Percentiles rank a stretch among this genome's conserved stretches.
Evolutionary conservation across 108 stramenopile genomes (phyloP).

Genomic region (Schizochytrium sp.): DNA sequence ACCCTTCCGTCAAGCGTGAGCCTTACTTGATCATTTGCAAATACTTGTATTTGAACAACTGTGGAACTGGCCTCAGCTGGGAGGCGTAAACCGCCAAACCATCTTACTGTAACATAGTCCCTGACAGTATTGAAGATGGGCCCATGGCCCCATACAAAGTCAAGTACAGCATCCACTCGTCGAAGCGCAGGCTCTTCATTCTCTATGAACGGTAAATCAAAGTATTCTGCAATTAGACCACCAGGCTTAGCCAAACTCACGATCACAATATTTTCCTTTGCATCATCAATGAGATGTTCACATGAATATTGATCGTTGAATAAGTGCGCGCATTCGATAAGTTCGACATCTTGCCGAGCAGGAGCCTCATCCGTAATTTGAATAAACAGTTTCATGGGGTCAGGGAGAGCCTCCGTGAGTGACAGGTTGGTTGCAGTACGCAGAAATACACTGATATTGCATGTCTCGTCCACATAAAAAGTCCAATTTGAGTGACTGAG

Average conservation of each 20-base stretch:
- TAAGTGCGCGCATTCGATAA: neutral
- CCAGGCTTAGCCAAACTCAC: slow-evolving; percentile 12
- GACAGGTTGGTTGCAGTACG: neutral
- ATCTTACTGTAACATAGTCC: slow-evolving; percentile 27
- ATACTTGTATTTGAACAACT: neutral
- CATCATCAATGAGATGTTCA: neutral
- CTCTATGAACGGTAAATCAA: neutral
- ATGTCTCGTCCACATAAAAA: neutral
- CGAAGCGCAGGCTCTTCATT: neutral
- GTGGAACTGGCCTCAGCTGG: neutral
- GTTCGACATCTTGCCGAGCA: neutral
- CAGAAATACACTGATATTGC: neutral
- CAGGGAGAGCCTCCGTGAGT: neutral
- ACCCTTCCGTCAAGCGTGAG: slow-evolving; percentile 1
- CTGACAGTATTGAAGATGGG: neutral
- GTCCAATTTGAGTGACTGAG: neutral
- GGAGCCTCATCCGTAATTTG: neutral
- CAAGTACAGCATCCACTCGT: neutral
- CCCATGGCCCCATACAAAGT: slow-evolving; percentile 48
- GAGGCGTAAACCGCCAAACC: neutral
- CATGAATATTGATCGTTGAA: neutral
- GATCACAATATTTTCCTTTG: neutral
- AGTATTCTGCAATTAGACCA: neutral
- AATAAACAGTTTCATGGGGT: neutral
- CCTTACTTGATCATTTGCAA: slow-evolving; percentile 6